Conservation (phyloP, 2,329 filamentous ascomycete species). For the Alternaria longipes region DNA sequence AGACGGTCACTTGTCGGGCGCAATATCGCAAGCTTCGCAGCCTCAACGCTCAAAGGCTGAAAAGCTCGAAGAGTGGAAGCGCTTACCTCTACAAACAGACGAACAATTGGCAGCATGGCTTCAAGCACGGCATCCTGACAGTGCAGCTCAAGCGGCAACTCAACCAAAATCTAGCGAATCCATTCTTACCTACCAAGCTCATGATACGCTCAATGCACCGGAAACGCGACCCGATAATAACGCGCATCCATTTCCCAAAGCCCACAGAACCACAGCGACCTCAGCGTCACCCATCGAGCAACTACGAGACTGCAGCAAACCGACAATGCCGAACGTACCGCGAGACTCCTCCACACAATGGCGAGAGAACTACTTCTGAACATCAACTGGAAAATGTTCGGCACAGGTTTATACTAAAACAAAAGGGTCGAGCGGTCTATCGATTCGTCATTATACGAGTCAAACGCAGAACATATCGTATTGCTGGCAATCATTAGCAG, state of each 20-base stretch:
- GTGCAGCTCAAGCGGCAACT: constrained; percentile 6
- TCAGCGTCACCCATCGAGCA: background rate
- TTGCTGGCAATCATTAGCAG: background rate
- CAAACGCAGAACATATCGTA: background rate
- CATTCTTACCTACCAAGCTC: background rate
- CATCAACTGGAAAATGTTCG: background rate
- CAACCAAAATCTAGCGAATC: background rate
- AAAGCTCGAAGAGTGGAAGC: constrained; percentile 37
- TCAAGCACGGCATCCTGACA: constrained; percentile 20
- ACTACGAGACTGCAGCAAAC: constrained; percentile 5
- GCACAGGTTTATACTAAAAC: background rate
- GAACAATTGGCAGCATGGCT: constrained; percentile 36
- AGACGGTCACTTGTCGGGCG: background rate
- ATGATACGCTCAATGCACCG: background rate
- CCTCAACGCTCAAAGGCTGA: constrained; percentile 33
- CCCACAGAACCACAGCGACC: background rate
- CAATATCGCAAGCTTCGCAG: background rate
- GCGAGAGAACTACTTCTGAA: constrained; percentile 12
- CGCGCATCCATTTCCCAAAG: background rate
- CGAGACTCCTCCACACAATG: background rate
- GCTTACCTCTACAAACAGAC: constrained; percentile 27
- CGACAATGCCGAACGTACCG: constrained; percentile 2
- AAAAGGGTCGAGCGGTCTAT: background rate
- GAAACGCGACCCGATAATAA: background rate
- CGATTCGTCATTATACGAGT: background rate